Evolutionary conservation across 2,329 filamentous ascomycete genomes (phyloP).

Genomic region (Fusarium sp.): DNA sequence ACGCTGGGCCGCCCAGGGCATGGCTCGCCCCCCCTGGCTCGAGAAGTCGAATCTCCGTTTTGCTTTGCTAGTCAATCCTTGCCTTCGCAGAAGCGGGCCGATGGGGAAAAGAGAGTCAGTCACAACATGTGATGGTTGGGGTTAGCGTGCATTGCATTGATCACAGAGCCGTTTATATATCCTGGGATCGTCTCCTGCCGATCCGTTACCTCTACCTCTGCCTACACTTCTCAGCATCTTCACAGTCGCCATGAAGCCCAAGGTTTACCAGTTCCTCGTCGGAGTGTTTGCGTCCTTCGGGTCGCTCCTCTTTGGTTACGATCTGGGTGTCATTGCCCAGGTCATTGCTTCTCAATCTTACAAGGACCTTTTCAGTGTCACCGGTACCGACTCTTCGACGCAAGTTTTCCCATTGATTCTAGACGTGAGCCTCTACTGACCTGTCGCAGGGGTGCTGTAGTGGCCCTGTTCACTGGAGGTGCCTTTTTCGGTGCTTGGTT

Average conservation of each 20-base stretch:
- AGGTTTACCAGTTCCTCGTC: conserved; percentile 67
- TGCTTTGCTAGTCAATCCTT: no score
- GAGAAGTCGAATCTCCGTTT: no score
- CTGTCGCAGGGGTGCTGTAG: conserved; percentile 18
- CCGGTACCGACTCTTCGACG: conserved; percentile 16
- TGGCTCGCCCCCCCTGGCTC: no score
- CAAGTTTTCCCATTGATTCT: conserved; percentile 2
- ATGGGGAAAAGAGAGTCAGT: no score
- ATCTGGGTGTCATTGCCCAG: conserved; percentile 58
- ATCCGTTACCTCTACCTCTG: no score
- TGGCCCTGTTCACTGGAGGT: conserved; percentile 28
- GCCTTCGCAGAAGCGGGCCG: no score
- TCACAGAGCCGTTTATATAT: no score
- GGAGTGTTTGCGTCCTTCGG: conserved; percentile 70
- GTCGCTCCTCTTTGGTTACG: conserved; percentile 70
- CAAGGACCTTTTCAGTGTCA: conserved; percentile 5
- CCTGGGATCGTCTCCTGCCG: no score
- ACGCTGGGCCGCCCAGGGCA: no score
- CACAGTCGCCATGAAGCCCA: conserved; percentile 44
- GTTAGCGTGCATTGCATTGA: no score
- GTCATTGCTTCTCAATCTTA: conserved; percentile 3
- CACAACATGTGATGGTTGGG: no score
- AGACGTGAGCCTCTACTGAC: background rate
- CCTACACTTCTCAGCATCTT: no score
- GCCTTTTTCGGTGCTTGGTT: conserved; percentile 29